Evolutionary conservation across 2,329 filamentous ascomycete species (phyloP).

Genomic region (Colletotrichum falcatum): DNA sequence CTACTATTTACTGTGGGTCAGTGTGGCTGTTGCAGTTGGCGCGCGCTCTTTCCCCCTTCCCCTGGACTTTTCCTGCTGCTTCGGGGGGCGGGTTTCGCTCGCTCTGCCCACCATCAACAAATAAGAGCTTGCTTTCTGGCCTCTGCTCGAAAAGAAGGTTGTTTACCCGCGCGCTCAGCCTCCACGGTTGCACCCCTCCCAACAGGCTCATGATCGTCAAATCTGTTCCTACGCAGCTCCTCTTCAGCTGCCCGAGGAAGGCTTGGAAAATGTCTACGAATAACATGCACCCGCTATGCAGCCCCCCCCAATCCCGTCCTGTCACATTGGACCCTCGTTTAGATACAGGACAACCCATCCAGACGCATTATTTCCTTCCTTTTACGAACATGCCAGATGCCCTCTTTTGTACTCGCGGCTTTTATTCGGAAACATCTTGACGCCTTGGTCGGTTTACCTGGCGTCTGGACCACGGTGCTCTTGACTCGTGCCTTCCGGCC

Average conservation of each 20-base stretch:
- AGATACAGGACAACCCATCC: neutral
- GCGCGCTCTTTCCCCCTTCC: neutral
- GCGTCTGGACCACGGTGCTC: neutral
- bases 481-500: slow-evolving; percentile 1
- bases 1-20: neutral
- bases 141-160: slow-evolving; percentile 14
- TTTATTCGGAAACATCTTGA: neutral
- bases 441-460: neutral
- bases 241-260: slow-evolving; percentile 23
- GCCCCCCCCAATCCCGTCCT: neutral
- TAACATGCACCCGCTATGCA: slow-evolving; percentile 10
- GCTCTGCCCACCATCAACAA: slow-evolving; percentile 32
- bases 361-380: neutral
- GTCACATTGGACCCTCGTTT: slow-evolving; percentile 9
- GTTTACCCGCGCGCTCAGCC: slow-evolving; percentile 27
- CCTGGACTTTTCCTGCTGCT: neutral
- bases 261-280: slow-evolving; percentile 18
- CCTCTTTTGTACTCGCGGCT: neutral
- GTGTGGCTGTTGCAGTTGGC: slow-evolving; percentile 37
- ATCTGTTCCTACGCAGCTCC: neutral
- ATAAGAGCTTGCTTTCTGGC: slow-evolving; percentile 14
- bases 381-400: neutral
- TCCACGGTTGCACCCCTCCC: slow-evolving; percentile 15
- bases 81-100: slow-evolving; percentile 15
- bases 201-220: slow-evolving; percentile 25